Evolutionary conservation across 2,329 filamentous ascomycete species (phyloP), one percentile per base, ranked within the genome.

Genomic region (Hirsutella minnesotensis): DNA sequence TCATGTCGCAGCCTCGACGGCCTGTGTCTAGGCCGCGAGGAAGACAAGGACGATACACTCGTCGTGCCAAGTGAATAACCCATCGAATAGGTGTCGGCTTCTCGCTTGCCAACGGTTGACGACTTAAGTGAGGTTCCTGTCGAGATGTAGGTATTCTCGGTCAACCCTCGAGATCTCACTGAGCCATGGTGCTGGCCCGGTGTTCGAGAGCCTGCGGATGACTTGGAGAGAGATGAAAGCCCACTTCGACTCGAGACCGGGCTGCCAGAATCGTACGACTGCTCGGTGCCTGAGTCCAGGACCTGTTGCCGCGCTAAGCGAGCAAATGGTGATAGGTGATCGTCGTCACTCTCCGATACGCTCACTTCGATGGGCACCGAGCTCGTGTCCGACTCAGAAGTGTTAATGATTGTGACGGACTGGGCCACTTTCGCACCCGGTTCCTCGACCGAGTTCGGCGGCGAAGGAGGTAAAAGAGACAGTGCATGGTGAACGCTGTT

Each of bases 401-500:
- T 68, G 16, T 60, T 56, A 33, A 69, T 71, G 18, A 68, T 68
- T 1, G 70, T 68, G 3, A 66, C 61, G 2, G 65, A 68, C 9
- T 65, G 63, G 18, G 65, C 61, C 8, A 64, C 65, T 51, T 70
- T 69, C 37, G 79, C 73, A 43, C 68, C 71, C 45, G 79, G 75
- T 53, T 88, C 81, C 53, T 88, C 83, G 20, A 87, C 75, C 0
- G 84, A 89, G 34, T 89, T 85, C 2, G 87, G 86, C 12, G 87
- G 86, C 1, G 84, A 88, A 1, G 88, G 84, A 24, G 87, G 85
- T 13, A 88, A 73, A 22, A 83, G 72, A 47, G 83, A 79, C 19
- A 87, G 86, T 27, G 83, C 77, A 60, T 95, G 89, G 54, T 95
- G 89, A 12, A 92, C 83, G 57, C 88, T 89, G 47, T 83, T 81